A percentile compares a stretch with the other conserved stretches of the same genome.
These are phyloP conservation scores for Stentor roeselii DNA, from an alignment of 73 alveolate genomes.

Conservation along the genomic window DNA sequence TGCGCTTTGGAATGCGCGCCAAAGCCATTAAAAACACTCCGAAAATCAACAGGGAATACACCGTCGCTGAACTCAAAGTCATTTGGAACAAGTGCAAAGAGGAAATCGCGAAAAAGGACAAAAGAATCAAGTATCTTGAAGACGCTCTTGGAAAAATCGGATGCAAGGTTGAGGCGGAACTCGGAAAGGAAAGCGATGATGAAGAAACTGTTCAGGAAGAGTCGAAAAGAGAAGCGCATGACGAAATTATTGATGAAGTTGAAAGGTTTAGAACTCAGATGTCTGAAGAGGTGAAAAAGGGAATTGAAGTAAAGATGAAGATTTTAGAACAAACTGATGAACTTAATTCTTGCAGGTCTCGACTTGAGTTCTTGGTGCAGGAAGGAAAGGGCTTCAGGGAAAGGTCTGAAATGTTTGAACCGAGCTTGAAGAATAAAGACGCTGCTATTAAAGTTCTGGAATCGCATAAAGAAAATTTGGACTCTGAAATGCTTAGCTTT, in stretches of 20 bases:
- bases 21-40: conserved; percentile 95
- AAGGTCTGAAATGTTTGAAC: conserved; percentile 49
- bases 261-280: conserved; percentile 78
- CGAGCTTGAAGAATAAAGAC: background rate
- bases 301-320: conserved; percentile 64
- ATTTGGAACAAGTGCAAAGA: conserved; percentile 86
- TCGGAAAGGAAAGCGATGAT: conserved; percentile 61
- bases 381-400: conserved; percentile 58
- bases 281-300: conserved; percentile 67
- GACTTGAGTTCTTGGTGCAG: conserved; percentile 76
- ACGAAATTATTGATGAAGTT: conserved; percentile 76
- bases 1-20: conserved; percentile 97
- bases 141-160: conserved; percentile 41
- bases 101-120: conserved; percentile 73
- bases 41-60: conserved; percentile 93
- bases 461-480: background rate
- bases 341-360: conserved; percentile 76
- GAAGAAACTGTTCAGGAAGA: conserved; percentile 74
- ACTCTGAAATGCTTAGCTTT: background rate
- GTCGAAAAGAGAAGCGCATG: conserved; percentile 69
- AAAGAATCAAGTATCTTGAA: conserved; percentile 76
- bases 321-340: conserved; percentile 61
- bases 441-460: background rate
- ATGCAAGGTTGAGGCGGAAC: conserved; percentile 40
- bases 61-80: conserved; percentile 77